Conservation (phyloP, 805 yeast genomes). For the Wickerhamomyces alni region DNA sequence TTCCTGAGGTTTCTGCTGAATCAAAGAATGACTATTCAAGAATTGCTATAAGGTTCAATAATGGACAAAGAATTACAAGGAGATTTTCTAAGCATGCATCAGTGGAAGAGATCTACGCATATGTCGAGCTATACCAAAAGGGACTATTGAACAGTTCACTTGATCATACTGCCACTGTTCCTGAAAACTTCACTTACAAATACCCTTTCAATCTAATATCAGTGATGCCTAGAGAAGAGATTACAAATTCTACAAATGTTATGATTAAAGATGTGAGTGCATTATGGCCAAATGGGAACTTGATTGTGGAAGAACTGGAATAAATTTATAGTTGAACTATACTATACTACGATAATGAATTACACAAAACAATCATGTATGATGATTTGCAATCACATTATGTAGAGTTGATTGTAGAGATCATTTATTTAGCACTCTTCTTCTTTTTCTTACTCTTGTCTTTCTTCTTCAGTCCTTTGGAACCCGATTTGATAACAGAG, state of each 20-base stretch:
- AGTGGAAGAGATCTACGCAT: slow-evolving; percentile 65
- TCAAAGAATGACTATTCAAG: slow-evolving; percentile 38
- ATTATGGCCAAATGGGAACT: slow-evolving; percentile 60
- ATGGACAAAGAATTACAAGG: slow-evolving; percentile 54
- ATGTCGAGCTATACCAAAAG: slow-evolving; percentile 46
- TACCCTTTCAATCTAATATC: slow-evolving; percentile 46
- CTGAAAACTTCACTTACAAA: slow-evolving; percentile 36
- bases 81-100: slow-evolving; percentile 39
- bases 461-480: slow-evolving; percentile 74
- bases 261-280: slow-evolving; percentile 36
- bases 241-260: slow-evolving; percentile 26
- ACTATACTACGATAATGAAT: too few species aligned
- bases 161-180: slow-evolving; percentile 23
- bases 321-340: neutral
- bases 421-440: slow-evolving; percentile 34
- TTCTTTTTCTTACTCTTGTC: slow-evolving; percentile 70
- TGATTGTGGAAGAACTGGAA: slow-evolving; percentile 40
- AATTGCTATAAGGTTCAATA: slow-evolving; percentile 61
- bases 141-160: slow-evolving; percentile 21
- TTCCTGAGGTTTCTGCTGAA: slow-evolving; percentile 24
- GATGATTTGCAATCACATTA: too few species aligned
- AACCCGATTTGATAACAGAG: slow-evolving; percentile 61
- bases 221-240: slow-evolving; percentile 50
- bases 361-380: too few species aligned
- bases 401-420: too few species aligned